phyloP scores from a whole-genome alignment of 371 early-diverging fungal genomes.

The Circinella umbellata region DNA sequence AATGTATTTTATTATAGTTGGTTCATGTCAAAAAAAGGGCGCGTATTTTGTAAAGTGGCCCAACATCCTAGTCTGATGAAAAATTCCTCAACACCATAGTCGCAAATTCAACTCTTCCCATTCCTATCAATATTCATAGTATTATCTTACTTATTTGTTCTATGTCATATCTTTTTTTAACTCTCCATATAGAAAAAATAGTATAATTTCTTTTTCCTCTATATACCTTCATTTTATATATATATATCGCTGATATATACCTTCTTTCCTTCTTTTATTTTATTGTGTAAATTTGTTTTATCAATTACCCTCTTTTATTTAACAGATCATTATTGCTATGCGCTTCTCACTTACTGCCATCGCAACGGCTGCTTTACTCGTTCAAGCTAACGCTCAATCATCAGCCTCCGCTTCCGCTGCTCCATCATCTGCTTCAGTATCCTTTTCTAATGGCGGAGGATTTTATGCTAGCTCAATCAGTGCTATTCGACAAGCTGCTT shows the following conservation, averaged over 20 bases:
- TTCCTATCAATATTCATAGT: neutral
- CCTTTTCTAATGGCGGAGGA: neutral
- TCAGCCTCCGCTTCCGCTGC: conserved; percentile 4
- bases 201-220: neutral
- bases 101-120: conserved; percentile 2
- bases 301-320: neutral
- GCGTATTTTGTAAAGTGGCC: conserved; percentile 24
- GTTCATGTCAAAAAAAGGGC: neutral
- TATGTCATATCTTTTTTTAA: neutral
- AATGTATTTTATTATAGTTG: neutral
- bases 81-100: conserved; percentile 11
- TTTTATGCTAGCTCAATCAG: conserved; percentile 5
- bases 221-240: neutral
- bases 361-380: conserved; percentile 14
- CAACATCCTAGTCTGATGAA: conserved; percentile 6
- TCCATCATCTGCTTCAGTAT: neutral
- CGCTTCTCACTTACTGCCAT: conserved; percentile 21
- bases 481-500: conserved; percentile 14
- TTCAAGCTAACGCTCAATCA: conserved; percentile 5
- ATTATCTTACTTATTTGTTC: neutral
- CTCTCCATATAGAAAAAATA: neutral
- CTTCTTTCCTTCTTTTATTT: neutral
- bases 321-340: conserved; percentile 8
- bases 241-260: neutral
- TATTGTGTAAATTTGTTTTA: neutral